Base-by-base conservation (phyloP, 345 rosid species). In the Camelina sativa region DNA sequence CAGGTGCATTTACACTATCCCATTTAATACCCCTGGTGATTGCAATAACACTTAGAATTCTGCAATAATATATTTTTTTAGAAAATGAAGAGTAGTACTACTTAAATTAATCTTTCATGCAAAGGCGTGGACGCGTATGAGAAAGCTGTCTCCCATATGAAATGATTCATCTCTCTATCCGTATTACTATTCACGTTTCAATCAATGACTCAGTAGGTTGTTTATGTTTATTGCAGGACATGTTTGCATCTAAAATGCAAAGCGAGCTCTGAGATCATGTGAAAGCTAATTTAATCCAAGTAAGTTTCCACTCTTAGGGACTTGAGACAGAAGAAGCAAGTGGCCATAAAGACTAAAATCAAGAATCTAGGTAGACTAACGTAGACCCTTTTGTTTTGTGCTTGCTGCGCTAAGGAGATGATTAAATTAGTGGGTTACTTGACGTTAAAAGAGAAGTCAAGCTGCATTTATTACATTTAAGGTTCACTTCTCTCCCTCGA, bases 1-100 rank as follows among this genome's bases (percentile, higher is more conserved):
- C 86, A 84, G 87, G 82, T 64, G 86, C 93, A 91, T 91, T 91
- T 84, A 91, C 82, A 67, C 57, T 57, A 53, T 44, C 4, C 38
- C 47, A 61, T 78, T 78, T 72, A 72, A 78, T 61, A 72, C 65
- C 50, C 73, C 23, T 40, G 32, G 69, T 67, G 64, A 66, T 72
- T 72, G 44, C 53, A 65, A 71, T 57, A 70, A 57, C 67, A 71
- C 76, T 71, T 54, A 13, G n/a, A 64, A 77, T 71, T 65, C 56
- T 63, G 8, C 6, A 38, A 19, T 41, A 40, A 38, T 2, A 23
- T 9, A 28, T 28, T 28, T 28, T 28, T 28, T 4, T 4, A 23
- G 4, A 46, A 4, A 35, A 44, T 11, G 16, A 1, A 3, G 8
- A 41, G 62, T 25, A 55, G 35, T 65, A 28, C 30, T 28, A 28